Base-by-base conservation (phyloP, 1,284 basidiomycete genomes). In the Inonotus obliquus region DNA sequence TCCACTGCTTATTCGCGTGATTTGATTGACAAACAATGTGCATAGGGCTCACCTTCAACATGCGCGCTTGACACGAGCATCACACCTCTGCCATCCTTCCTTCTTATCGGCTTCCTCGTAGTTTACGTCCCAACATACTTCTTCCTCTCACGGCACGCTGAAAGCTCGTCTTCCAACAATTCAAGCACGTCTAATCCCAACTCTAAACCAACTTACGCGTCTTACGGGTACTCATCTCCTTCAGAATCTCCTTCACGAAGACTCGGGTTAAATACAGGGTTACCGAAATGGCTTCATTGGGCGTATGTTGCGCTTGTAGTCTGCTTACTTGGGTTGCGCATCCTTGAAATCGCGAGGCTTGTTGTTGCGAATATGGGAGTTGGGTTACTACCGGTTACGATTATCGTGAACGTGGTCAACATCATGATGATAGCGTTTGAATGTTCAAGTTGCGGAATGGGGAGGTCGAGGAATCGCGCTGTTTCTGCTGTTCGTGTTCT, bases 21-120 rank as follows among this genome's bases (percentile, higher is more conserved):
- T 27, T 17, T 25, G 35, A 32, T 17, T 52, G 14, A n/a, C 35
- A 13, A 35, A 19, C 29, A 27, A 14, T 29, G 27, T 45, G 44
- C 17, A 51, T 37, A 64, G 63, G 59, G 59, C 35, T 61, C 63
- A 35, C 63, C 63, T 19, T 61, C 63, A 41, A 64, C 63, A 51
- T 64, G 63, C 37, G 56, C 63, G 9, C 54, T 64, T 17, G 63
- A 64, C 37, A 48, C 55, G 23, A 14, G 17, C 51, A 61, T 64
- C 54, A 56, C 55, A 2, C 54, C 59, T 3, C 37, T 64, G 2
- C 63, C 63, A 4, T 61, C 63, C 37, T 47, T 64, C 41, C 23
- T 61, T 37, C 51, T 64, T 11, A 48, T 64, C 48, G 48, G 41
- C 38, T 61, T 64, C 49, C n/a, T 63, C 52, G 25, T 54, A 29